Evolutionary conservation across 129 eudicot species (phyloP).

Genomic region (Dittrichia graveolens): DNA sequence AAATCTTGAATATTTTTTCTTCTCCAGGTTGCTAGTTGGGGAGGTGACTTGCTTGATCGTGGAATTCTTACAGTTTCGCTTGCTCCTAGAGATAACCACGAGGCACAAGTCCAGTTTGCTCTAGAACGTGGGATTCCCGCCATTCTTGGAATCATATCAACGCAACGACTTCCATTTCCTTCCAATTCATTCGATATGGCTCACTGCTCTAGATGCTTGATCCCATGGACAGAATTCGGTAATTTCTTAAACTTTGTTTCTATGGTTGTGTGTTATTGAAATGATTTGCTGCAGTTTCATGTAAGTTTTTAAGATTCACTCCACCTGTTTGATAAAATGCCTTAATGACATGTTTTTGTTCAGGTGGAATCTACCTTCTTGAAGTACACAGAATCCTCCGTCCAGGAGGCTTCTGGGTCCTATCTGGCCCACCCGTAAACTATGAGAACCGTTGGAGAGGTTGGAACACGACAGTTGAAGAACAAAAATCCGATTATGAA

Average conservation of each 20-base stretch:
- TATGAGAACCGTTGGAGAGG: conserved; percentile 94
- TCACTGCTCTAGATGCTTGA: conserved; percentile 98
- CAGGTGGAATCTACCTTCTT: conserved; percentile 95
- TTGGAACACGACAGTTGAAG: conserved; percentile 93
- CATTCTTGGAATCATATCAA: conserved; percentile 87
- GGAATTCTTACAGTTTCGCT: conserved; percentile 87
- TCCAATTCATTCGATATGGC: conserved; percentile 98
- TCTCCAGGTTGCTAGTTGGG: conserved; percentile 99
- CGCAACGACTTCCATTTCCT: conserved; percentile 98
- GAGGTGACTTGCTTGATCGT: conserved; percentile 96
- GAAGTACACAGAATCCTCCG: conserved; percentile 94
- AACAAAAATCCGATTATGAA: conserved; percentile 81
- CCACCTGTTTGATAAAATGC: conserved; percentile 23
- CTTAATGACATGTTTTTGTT: conserved; percentile 1
- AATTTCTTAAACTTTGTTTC: conserved; percentile 20
- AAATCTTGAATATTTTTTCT: conserved; percentile 8
- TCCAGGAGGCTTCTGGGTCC: conserved; percentile 99
- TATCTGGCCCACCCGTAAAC: conserved; percentile 97
- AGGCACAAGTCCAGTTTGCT: conserved; percentile 98
- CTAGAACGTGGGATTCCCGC: conserved; percentile 99
- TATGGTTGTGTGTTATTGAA: not conserved
- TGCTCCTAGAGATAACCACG: conserved; percentile 98
- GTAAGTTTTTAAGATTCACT: not conserved
- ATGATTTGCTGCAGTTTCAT: not conserved
- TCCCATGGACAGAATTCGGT: conserved; percentile 99